Evolutionary conservation across 1,284 basidiomycete species (phyloP).

Genomic region (Rhodotorula sp.): DNA sequence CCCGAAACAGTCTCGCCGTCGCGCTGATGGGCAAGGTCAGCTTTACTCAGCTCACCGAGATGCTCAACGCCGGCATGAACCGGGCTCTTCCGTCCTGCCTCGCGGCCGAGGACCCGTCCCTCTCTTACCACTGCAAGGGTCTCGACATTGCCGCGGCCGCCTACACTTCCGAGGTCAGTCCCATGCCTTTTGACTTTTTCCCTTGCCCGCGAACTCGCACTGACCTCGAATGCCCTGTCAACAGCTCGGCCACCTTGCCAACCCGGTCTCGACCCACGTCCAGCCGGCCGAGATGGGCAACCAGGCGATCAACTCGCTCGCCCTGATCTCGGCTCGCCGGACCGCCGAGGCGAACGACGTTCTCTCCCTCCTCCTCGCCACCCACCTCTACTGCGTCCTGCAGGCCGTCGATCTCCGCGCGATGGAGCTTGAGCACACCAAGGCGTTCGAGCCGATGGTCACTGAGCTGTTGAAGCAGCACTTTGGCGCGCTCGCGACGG

Average conservation of each 20-base stretch:
- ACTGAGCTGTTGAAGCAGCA: slow-evolving; percentile 55
- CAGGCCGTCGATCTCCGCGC: slow-evolving; percentile 78
- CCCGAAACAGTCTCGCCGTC: slow-evolving; percentile 59
- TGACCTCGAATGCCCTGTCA: neutral
- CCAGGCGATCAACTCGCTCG: slow-evolving; percentile 70
- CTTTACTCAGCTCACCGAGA: slow-evolving; percentile 78
- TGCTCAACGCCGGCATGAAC: slow-evolving; percentile 77
- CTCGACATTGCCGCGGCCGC: slow-evolving; percentile 79
- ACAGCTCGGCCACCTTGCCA: slow-evolving; percentile 70
- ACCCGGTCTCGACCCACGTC: slow-evolving; percentile 66
- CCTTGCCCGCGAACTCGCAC: neutral
- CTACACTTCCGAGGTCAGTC: slow-evolving; percentile 63
- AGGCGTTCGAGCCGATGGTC: slow-evolving; percentile 55
- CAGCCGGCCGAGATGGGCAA: slow-evolving; percentile 80
- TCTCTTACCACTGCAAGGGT: slow-evolving; percentile 81
- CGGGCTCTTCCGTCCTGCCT: slow-evolving; percentile 75
- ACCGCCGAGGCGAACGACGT: slow-evolving; percentile 74
- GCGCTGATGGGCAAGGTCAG: slow-evolving; percentile 78
- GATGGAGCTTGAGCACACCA: slow-evolving; percentile 63
- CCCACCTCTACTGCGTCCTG: slow-evolving; percentile 72
- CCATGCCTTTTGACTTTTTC: neutral
- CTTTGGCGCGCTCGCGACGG: slow-evolving; percentile 51
- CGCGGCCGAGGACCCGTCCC: slow-evolving; percentile 71
- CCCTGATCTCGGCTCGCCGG: slow-evolving; percentile 72
- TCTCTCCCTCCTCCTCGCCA: slow-evolving; percentile 66